Evolutionary conservation across 495 filamentous ascomycete genomes (phyloP), one percentile per base, ranked within the genome.

Genomic region (Daldinia childiae): DNA sequence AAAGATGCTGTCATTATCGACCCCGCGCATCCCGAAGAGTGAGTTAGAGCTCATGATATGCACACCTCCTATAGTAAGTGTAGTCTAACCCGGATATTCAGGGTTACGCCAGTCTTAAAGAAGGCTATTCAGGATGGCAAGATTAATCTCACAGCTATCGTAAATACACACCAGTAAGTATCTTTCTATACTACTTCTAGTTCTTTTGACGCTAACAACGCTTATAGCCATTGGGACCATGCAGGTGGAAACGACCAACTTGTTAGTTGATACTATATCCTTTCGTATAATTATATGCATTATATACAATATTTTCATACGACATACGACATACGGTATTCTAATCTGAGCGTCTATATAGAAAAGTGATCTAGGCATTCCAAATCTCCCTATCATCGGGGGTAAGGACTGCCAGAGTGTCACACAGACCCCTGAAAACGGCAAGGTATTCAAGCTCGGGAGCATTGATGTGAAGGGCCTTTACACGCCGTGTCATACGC

Each of bases 401-500:
- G 95, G 95, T 57, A 92, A 90, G 76, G 85, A 97, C 78, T 98
- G 95, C 81, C 84, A 90, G 72, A 86, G 85, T 19, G 93, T 97
- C 36, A 93, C 89, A 15, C 82, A 82, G 68, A 94, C 90, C 0
- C 93, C 94, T 0, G 79, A 80, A 1, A 87, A 98, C 79, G 89
- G 88, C 29, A 88, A 92, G 72, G 87, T 79, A 12, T 98, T 98
- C 85, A 91, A 88, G 71, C 89, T 98, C 64, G 95, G 96, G 63
- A 87, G 90, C 61, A 95, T 99, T 74, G 86, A 86, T 2, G 93
- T 98, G 58, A 95, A 88, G 75, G 92, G 92, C n/a, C 80, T 98
- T 26, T 91, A 98, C 80, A 99, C 95, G 7, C 95, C 95, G 3
- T 99, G 95, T 78, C 96, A 99, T 78, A 99, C 95, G 2, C 95